Base-by-base conservation (phyloP, 495 filamentous ascomycete genomes). In the Cercophora samala region DNA sequence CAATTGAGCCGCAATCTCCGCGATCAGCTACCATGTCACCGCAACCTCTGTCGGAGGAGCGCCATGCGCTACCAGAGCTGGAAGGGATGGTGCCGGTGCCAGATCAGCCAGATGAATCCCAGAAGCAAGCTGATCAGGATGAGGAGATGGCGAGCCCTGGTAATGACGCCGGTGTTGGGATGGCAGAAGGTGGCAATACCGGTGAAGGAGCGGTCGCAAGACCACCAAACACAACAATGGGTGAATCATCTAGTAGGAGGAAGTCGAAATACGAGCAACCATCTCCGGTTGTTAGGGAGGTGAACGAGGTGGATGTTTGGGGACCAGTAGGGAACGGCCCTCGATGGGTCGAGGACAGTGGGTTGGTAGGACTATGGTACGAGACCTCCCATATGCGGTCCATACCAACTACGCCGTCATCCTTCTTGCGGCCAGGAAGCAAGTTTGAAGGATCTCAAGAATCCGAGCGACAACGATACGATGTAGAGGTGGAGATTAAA, bases 401-500 rank as follows among this genome's bases (percentile, higher is more conserved):
- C 69, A 79, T 87, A 58, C 86, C 89, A 3, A 82, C 82, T 23
- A 83, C 84, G 4, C 84, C 91, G 2, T 96, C 92, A 6, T 95
- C 92, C 5, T 96, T 89, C 76, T 82, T 99, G 24, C 90, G 92
- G 52, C 88, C 93, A 1, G 93, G 94, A 25, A 96, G 91, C 77
- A 91, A 85, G 75, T 99, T 98, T 73, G 82, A 83, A 37, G 96
- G 96, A 58, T 95, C 91, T 11, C 96, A 99, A 72, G 89, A 92
- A 75, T 97, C 93, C 5, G 93, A 97, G 70, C 86, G 88, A 54
- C 93, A 96, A 70, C 84, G 89, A 5, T 99, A 99, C 76, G 91
- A 94, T 65, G 96, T 99, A 6, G 90, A 97, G 68, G 96, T 99
- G 55, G 93, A 97, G 74, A 91, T 99, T 72, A 97, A 97, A 77